Evolutionary conservation across 345 rosid genomes (phyloP).

Genomic region (Orychophragmus violaceus): DNA sequence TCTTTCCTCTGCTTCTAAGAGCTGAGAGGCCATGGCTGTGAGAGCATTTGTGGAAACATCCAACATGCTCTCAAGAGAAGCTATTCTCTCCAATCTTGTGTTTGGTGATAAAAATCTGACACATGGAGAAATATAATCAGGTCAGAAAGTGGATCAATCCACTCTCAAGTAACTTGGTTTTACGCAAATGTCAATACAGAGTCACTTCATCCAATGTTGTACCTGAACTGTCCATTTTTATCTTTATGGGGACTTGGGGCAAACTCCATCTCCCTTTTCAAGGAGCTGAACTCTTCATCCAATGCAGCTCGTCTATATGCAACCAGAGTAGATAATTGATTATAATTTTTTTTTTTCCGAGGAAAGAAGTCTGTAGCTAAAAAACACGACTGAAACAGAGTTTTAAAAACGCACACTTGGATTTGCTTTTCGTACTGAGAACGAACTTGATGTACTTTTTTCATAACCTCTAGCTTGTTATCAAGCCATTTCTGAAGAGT

Average conservation of each 20-base stretch:
- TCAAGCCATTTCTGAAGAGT: constrained; percentile 64
- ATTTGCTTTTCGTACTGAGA: constrained; percentile 61
- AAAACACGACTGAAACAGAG: constrained; percentile 14
- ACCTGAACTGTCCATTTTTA: constrained; percentile 59
- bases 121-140: constrained; percentile 11
- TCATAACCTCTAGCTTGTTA: constrained; percentile 70
- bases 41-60: constrained; percentile 65
- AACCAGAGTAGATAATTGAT: constrained; percentile 5
- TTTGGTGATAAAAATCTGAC: constrained; percentile 47
- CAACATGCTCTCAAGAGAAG: constrained; percentile 66
- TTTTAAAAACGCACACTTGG: constrained; percentile 53
- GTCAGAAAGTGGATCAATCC: constrained; percentile 19
- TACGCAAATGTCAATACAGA: not conserved
- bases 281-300: constrained; percentile 55
- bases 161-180: not conserved
- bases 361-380: not conserved
- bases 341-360: not conserved
- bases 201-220: not conserved
- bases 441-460: constrained; percentile 70
- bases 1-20: constrained; percentile 75
- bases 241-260: constrained; percentile 47
- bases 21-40: constrained; percentile 70
- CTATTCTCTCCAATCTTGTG: constrained; percentile 58
- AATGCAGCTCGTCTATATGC: constrained; percentile 49
- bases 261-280: constrained; percentile 51